Evolutionary conservation across 805 yeast species (phyloP).

Genomic region (Cyberlindnera veronae): DNA sequence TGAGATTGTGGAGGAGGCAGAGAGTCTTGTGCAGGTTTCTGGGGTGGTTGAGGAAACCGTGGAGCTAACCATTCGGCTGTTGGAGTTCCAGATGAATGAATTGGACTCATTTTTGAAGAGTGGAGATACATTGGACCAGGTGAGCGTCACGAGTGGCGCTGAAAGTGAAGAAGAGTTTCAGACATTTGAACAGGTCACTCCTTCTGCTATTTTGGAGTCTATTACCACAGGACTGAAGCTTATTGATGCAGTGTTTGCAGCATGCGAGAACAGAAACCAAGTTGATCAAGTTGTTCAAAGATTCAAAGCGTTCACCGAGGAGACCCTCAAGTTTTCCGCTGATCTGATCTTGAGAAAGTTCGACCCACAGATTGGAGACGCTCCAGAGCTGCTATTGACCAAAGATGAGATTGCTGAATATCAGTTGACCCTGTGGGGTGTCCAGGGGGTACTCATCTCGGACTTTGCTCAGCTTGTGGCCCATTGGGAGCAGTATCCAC

Average conservation of each 20-base stretch:
- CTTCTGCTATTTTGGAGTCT: constrained; percentile 22
- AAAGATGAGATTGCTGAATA: constrained; percentile 16
- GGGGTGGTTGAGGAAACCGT: constrained; percentile 8
- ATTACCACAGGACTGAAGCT: constrained; percentile 12
- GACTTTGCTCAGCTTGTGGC: constrained; percentile 4
- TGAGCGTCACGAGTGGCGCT: too few relatives aligned
- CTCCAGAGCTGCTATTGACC: background rate
- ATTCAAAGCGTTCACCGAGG: constrained; percentile 2
- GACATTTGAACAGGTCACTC: constrained; percentile 26
- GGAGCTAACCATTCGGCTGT: constrained; percentile 5
- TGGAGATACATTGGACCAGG: too few relatives aligned
- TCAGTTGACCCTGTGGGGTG: constrained; percentile 9
- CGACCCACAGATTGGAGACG: background rate
- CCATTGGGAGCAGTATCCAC: background rate
- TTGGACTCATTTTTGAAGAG: constrained; percentile 17
- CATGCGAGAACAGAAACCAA: constrained; percentile 16
- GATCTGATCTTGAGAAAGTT: constrained; percentile 7
- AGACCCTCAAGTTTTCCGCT: background rate
- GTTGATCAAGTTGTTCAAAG: constrained; percentile 8
- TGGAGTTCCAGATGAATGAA: constrained; percentile 21
- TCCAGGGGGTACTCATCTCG: constrained; percentile 9
- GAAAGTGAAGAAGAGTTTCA: constrained; percentile 19
- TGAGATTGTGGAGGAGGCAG: constrained; percentile 15
- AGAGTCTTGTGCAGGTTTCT: background rate
- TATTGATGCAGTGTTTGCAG: constrained; percentile 13